Evolutionary conservation across 2,329 filamentous ascomycete genomes (phyloP).

Genomic region (Fusarium solani-melongenae): DNA sequence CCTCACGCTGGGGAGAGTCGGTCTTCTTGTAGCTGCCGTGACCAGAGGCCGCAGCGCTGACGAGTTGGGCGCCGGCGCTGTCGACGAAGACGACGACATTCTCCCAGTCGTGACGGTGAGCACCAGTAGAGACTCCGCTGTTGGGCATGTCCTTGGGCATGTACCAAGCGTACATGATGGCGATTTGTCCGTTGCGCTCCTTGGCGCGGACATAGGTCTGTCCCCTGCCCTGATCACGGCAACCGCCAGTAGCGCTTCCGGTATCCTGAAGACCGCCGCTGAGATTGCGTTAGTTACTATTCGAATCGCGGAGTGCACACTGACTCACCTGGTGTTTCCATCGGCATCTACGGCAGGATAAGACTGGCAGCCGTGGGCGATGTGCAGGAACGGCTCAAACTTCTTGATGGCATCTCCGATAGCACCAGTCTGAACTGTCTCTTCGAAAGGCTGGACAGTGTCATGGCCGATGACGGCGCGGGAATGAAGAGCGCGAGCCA

Average conservation of each 20-base stretch:
- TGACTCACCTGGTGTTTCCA: constrained; percentile 64
- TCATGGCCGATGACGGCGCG: constrained; percentile 42
- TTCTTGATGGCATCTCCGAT: constrained; percentile 43
- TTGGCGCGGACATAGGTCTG: constrained; percentile 52
- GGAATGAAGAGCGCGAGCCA: not conserved
- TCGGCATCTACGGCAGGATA: constrained; percentile 68
- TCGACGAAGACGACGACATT: constrained; percentile 49
- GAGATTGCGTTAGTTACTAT: not conserved
- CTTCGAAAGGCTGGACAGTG: constrained; percentile 39
- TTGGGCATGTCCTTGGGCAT: constrained; percentile 58
- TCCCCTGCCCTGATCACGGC: constrained; percentile 46
- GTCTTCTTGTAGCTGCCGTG: constrained; percentile 50
- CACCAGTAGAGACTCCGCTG: constrained; percentile 42
- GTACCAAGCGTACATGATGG: constrained; percentile 59
- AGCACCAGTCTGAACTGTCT: constrained; percentile 40
- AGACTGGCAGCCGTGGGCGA: constrained; percentile 70
- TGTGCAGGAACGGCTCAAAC: constrained; percentile 48
- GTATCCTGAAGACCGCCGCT: constrained; percentile 50
- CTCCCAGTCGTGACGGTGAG: constrained; percentile 57
- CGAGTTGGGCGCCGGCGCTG: constrained; percentile 44
- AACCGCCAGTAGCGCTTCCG: constrained; percentile 45
- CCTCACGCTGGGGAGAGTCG: constrained; percentile 27
- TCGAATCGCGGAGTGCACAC: not conserved
- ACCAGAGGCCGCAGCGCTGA: constrained; percentile 49
- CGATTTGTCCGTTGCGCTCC: constrained; percentile 44